Percentiles rank a stretch among this genome's conserved stretches.
These are phyloP conservation scores for Pleurotus eryngii DNA, from an alignment of 768 basidiomycete genomes.

Conservation along the genomic window DNA sequence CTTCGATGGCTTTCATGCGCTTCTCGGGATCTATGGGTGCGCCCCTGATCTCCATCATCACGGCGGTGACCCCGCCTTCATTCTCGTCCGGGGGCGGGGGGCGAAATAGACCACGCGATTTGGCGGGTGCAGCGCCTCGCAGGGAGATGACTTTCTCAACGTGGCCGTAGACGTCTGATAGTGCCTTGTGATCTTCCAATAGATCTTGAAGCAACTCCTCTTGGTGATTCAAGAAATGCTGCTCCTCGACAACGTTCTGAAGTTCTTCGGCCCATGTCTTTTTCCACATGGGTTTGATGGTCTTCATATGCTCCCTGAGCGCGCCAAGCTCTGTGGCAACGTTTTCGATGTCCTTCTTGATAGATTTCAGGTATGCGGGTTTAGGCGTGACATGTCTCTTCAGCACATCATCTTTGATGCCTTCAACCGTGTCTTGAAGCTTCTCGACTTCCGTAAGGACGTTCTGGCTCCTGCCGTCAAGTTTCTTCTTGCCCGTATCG, in stretches of 20 bases:
- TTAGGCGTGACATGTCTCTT: conserved; percentile 87
- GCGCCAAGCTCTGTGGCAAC: conserved; percentile 69
- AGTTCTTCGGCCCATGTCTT: conserved; percentile 98
- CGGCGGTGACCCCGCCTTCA: conserved; percentile 63
- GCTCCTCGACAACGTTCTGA: conserved; percentile 95
- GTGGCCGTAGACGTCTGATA: conserved; percentile 80
- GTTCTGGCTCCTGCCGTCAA: conserved; percentile 88
- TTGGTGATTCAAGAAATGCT: conserved; percentile 90
- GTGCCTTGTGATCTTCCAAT: conserved; percentile 90
- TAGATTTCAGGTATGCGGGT: conserved; percentile 59
- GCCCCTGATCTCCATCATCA: conserved; percentile 87
- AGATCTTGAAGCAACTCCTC: conserved; percentile 88
- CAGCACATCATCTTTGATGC: conserved; percentile 86
- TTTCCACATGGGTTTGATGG: conserved; percentile 95
- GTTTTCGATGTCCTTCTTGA: conserved; percentile 68
- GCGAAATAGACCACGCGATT: conserved; percentile 46
- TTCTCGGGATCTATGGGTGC: conserved; percentile 78
- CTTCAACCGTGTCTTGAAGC: conserved; percentile 87
- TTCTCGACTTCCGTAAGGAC: conserved; percentile 91
- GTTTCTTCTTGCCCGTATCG: conserved; percentile 85
- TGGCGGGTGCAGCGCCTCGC: conserved; percentile 38
- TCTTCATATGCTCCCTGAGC: conserved; percentile 80
- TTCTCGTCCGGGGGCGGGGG: conserved; percentile 67
- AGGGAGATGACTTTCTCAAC: conserved; percentile 86
- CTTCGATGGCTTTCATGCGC: conserved; percentile 90